Percentiles rank a stretch among this genome's conserved stretches.
These are phyloP conservation scores for Aspergillus ostianus DNA, from an alignment of 495 filamentous ascomycete genomes.

Conservation along the genomic window DNA sequence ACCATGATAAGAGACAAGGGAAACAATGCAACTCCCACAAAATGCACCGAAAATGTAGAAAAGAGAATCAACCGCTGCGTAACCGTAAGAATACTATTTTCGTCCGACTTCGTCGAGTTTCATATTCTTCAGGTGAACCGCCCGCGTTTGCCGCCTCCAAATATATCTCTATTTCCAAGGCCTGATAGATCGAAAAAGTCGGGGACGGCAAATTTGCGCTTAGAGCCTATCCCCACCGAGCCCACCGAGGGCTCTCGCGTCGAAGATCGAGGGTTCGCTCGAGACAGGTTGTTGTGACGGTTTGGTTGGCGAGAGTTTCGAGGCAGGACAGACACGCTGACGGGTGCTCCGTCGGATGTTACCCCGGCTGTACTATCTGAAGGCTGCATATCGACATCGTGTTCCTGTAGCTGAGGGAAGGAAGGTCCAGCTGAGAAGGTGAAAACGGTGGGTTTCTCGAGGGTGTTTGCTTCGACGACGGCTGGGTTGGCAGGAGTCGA, in stretches of 20 bases:
- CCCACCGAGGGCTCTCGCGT: conserved; percentile 44
- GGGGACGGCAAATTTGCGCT: conserved; percentile 70
- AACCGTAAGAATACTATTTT: conserved; percentile 38
- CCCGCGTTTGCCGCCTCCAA: conserved; percentile 69
- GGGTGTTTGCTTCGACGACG: conserved; percentile 25
- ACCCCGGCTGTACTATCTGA: conserved; percentile 36
- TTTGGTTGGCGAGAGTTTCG: conserved; percentile 50
- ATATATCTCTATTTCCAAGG: conserved; percentile 63
- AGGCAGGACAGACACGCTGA: conserved; percentile 52
- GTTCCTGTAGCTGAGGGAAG: conserved; percentile 57
- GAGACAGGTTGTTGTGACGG: conserved; percentile 46
- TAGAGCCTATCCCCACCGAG: conserved; percentile 62
- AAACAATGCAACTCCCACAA: conserved; percentile 35
- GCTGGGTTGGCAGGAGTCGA: conserved; percentile 23
- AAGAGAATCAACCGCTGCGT: conserved; percentile 33
- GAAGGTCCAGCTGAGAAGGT: conserved; percentile 65
- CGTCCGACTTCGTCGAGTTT: conserved; percentile 37
- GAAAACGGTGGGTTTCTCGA: conserved; percentile 50
- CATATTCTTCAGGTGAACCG: conserved; percentile 58
- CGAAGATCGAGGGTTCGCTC: conserved; percentile 41
- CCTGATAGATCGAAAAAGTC: conserved; percentile 83
- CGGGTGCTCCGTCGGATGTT: conserved; percentile 37
- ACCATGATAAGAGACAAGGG: conserved; percentile 14
- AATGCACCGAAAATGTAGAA: conserved; percentile 37
- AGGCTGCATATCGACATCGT: conserved; percentile 63